These are phyloP conservation scores for Phytophthora pini DNA, from an alignment of 352 stramenopile species.

Conservation along the genomic window DNA sequence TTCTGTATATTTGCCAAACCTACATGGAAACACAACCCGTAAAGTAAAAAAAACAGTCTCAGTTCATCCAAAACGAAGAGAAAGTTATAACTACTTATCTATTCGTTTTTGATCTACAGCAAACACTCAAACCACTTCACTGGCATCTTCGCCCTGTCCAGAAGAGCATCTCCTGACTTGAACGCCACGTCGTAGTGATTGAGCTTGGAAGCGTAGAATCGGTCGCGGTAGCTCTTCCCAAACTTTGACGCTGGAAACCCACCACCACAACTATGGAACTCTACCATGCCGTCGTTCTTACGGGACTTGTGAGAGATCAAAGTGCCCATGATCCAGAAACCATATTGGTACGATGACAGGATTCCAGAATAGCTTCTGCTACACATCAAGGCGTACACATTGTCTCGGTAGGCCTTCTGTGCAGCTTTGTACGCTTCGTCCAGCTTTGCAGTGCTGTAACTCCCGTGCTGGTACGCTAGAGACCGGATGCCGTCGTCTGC, in stretches of 20 bases:
- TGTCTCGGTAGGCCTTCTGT: slow-evolving; percentile 33
- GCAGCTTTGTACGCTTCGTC: slow-evolving; percentile 33
- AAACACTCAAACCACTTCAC: slow-evolving; percentile 58
- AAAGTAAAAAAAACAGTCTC: slow-evolving; percentile 36
- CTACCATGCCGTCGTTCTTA: slow-evolving; percentile 39
- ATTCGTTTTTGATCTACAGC: slow-evolving; percentile 13
- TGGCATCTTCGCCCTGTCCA: slow-evolving; percentile 41
- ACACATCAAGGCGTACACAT: slow-evolving; percentile 49
- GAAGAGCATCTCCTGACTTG: slow-evolving; percentile 40
- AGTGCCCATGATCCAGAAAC: slow-evolving; percentile 30
- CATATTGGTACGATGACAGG: slow-evolving; percentile 31
- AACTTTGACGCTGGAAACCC: slow-evolving; percentile 40
- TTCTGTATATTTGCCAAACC: slow-evolving; percentile 35
- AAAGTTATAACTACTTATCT: too few species aligned
- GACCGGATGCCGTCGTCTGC: slow-evolving; percentile 36
- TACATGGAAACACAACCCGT: slow-evolving; percentile 30
- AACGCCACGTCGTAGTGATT: slow-evolving; percentile 51
- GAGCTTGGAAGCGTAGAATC: slow-evolving; percentile 40
- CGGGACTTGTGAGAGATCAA: slow-evolving; percentile 40
- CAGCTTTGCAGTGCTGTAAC: slow-evolving; percentile 27
- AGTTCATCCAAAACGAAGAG: neutral
- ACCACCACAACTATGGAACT: slow-evolving; percentile 39
- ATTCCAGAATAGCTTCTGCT: slow-evolving; percentile 42
- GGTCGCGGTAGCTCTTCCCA: slow-evolving; percentile 27
- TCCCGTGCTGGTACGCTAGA: slow-evolving; percentile 39